These are phyloP conservation scores for Gamsiella multidivaricata DNA, from an alignment of 192 early-diverging fungal genomes.

Conservation along the genomic window DNA sequence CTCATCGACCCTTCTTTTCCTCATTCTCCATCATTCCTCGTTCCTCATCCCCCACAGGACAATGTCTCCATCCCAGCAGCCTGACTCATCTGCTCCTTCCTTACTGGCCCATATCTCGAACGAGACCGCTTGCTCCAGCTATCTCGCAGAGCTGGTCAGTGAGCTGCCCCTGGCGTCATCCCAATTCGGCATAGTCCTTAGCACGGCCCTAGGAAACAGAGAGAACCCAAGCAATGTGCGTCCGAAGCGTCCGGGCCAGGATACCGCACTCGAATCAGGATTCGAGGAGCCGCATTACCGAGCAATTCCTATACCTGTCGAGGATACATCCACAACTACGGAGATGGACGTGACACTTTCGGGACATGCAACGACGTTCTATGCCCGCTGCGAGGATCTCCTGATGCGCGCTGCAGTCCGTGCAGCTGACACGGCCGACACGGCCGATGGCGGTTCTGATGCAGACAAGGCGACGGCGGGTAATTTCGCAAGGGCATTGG, in stretches of 20 bases:
- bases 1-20: conserved; percentile 1
- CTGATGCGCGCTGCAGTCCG: conserved; percentile 11
- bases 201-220: conserved; percentile 8
- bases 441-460: not conserved
- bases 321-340: not conserved
- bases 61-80: too few species aligned
- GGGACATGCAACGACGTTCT: conserved; percentile 2
- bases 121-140: conserved; percentile 5
- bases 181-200: conserved; percentile 21
- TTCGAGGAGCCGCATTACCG: conserved; percentile 25
- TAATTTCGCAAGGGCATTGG: not conserved
- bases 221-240: not conserved
- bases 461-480: conserved; percentile 14
- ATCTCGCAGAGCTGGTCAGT: conserved; percentile 9
- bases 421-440: not conserved
- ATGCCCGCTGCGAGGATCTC: conserved; percentile 4
- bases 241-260: not conserved
- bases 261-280: not conserved
- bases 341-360: conserved; percentile 21
- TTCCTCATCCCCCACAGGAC: too few species aligned
- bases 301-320: not conserved
- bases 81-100: too few species aligned
- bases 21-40: too few species aligned
- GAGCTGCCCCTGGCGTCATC: conserved; percentile 20
- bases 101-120: too few species aligned